Base-by-base conservation (phyloP, 352 stramenopile genomes). In the Lagenidium sp. region DNA sequence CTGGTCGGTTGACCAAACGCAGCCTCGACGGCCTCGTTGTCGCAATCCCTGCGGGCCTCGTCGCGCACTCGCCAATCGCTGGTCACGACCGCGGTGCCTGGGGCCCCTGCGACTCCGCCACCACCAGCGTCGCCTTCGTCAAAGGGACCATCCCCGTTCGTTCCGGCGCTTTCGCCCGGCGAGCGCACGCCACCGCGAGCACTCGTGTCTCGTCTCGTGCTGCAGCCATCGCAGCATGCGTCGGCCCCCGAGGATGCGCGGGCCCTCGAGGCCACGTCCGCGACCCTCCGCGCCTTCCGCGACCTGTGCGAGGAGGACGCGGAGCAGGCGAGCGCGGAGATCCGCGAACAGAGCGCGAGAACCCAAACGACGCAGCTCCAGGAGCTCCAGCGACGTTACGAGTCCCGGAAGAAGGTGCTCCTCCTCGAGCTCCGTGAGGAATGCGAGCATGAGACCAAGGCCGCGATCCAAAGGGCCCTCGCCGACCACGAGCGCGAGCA, bases 381-480 rank as follows among this genome's bases (percentile, higher is more conserved):
- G 38, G 68, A 85, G 18, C 50, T 85, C 23, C 61, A 73, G 45
- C 69, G 67, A 34, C 78, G 80, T 46, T 85, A 73, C 28, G 64
- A 79, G 31, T 82, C 69, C 6, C 81, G 75, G 43, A 78, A 81
- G 41, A 64, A 73, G 23, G 56, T 82, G 57, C 44, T 57, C 22
- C 38, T 85, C 3, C 50, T 82, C 31, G 35, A 43, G 8, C 31
- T 83, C 22, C 66, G 63, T 31, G 71, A 81, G 18, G 52, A 56
- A n/a, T 69, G 62, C 38, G 70, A 85, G 32, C 55, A 46, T 16
- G 65, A 85, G 25, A 79, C 69, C 2, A 76, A 80, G 26, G 35
- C 59, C 2, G 45, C 65, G 4, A 12, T 47, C 6, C 43, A 54
- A 31, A 21, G 42, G 10, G 38, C 39, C 15, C 61, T 85, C 11